Percentiles rank a stretch among this genome's conserved stretches.
Conservation (phyloP, 148 eudicot genomes). For the Rhododendron ovatum region DNA sequence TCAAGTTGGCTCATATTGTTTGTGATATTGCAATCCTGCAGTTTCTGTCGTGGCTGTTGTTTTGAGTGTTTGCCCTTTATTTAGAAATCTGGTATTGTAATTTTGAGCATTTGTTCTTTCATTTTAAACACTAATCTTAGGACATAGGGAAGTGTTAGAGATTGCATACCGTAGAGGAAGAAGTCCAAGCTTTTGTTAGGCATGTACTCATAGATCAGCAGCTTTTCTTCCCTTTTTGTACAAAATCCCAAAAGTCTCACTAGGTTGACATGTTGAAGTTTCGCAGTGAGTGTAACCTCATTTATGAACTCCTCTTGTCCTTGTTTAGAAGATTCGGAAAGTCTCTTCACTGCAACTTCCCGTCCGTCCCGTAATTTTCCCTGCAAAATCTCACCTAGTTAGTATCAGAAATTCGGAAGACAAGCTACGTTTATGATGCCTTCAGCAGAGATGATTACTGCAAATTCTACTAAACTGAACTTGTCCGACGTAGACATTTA, state of each 20-base stretch:
- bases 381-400: constrained; percentile 12
- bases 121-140: background rate
- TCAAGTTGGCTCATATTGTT: background rate
- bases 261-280: constrained; percentile 31
- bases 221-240: constrained; percentile 31
- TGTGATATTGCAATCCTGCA: background rate
- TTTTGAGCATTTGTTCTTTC: background rate
- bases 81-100: background rate
- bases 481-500: too few relatives aligned
- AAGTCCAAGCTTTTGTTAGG: constrained; percentile 17
- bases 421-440: background rate
- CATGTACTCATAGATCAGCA: constrained; percentile 8
- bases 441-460: background rate
- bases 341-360: constrained; percentile 23
- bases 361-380: constrained; percentile 31
- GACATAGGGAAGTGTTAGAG: background rate
- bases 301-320: constrained; percentile 29
- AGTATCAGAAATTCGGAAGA: background rate
- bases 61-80: background rate
- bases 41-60: background rate
- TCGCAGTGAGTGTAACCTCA: background rate
- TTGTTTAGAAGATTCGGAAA: constrained; percentile 21
- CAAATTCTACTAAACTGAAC: background rate
- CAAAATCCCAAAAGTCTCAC: constrained; percentile 34
- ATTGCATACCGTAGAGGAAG: background rate